Conservation (phyloP, 1,284 basidiomycete genomes). For the Boletus calvinii region DNA sequence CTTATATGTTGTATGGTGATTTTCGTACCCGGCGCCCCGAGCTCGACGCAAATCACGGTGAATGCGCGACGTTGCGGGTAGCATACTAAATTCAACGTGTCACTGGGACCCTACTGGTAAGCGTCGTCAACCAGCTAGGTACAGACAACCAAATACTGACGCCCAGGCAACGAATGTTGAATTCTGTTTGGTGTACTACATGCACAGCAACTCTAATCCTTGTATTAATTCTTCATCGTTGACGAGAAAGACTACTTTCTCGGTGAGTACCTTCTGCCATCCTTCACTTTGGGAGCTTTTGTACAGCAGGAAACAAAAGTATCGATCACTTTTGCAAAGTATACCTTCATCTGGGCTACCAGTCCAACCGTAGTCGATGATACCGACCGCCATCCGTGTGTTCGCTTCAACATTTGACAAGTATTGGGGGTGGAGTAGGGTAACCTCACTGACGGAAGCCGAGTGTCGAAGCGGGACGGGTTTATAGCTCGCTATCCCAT, state of each 20-base stretch:
- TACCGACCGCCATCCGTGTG: conserved; percentile 18
- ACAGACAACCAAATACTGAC: too few species aligned
- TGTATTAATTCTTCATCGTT: conserved; percentile 6
- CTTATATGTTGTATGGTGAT: too few species aligned
- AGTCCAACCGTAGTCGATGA: conserved; percentile 25
- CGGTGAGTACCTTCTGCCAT: conserved; percentile 18
- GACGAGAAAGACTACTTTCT: conserved; percentile 18
- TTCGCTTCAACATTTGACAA: not conserved
- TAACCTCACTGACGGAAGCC: conserved; percentile 6
- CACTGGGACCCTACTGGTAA: too few species aligned
- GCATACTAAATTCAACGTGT: too few species aligned
- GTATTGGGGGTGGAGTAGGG: not conserved
- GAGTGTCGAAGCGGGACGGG: not conserved
- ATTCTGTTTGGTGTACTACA: not conserved
- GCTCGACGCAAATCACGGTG: too few species aligned
- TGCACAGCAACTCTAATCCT: conserved; percentile 3
- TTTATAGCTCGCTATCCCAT: not conserved
- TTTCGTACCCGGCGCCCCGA: too few species aligned
- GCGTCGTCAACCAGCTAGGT: too few species aligned
- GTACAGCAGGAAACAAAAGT: conserved; percentile 22
- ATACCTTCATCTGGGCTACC: conserved; percentile 9
- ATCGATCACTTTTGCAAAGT: conserved; percentile 2
- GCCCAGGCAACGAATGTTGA: too few species aligned
- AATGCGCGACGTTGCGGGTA: too few species aligned
- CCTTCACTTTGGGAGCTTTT: not conserved